Evolutionary conservation across 2,329 filamentous ascomycete genomes (phyloP), one percentile per base, ranked within the genome.

Genomic region (Penicillium capsulatum): DNA sequence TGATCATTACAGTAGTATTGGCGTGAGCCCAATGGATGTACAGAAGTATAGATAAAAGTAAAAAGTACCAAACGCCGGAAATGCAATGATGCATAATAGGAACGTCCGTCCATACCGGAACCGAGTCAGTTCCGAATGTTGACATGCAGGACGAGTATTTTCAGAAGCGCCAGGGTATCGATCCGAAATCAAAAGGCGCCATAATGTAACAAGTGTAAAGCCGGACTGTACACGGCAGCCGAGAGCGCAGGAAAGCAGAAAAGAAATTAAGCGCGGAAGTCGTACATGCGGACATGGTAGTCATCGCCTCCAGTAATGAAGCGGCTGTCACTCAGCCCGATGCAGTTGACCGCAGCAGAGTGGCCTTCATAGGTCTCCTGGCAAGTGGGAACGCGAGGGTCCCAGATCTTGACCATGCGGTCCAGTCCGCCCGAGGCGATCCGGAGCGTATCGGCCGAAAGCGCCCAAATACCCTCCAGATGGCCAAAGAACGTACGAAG

Each of bases 401-500:
- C 91, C 92, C 92, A 98, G 20, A 86, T 81, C 70, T 97, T 97
- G 55, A 95, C 86, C 80, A 91, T 94, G 29, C 87, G 83, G 66
- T 98, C 92, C 63, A 97, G 89, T 8, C 87, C 86, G 1, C 90
- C 91, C 13, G 84, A 88, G 10, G 97, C 88, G 11, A 95, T 80
- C 8, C 92, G 81, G 14, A 97, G 71, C 1, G 85, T 90, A 65
- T 97, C 91, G 3, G 86, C 91, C 0, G 86, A 87, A 2, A 98
- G 74, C 4, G 86, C 85, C 92, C 92, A 98, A 14, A 98, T 84
- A 20, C 92, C 92, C 64, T 98, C 92, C 15, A 98, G 79, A 58
- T 98, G 92, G 0, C 92, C 92, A 61, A 97, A 98, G 72, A 96
- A 94, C 20, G 88, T 94, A 46, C 88, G 85, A 22, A 96, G 75